Conservation (phyloP, 345 rosid genomes). For the Camelina hispida region DNA sequence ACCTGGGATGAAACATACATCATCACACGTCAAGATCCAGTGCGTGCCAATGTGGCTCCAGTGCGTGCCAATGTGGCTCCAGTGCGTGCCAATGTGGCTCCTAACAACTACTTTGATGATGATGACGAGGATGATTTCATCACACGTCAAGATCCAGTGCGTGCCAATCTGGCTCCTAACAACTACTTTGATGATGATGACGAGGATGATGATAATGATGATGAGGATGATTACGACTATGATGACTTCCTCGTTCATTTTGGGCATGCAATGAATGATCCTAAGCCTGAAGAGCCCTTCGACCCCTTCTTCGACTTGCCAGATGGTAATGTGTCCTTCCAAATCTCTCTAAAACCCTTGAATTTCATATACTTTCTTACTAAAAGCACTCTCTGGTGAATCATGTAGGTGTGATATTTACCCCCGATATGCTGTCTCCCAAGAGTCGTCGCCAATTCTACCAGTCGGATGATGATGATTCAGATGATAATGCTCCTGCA, state of each 20-base stretch:
- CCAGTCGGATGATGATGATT: conserved; percentile 24
- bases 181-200: conserved; percentile 18
- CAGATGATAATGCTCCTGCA: too few species aligned
- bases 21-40: conserved; percentile 32
- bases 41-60: neutral
- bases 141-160: conserved; percentile 21
- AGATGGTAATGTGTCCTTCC: conserved; percentile 35
- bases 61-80: neutral
- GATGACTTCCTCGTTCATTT: neutral
- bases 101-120: conserved; percentile 23
- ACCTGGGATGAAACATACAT: conserved; percentile 50
- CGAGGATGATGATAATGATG: neutral
- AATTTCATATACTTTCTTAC: conserved; percentile 7
- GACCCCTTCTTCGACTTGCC: conserved; percentile 42
- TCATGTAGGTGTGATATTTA: conserved; percentile 32
- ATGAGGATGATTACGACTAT: conserved; percentile 21
- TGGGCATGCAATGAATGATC: neutral
- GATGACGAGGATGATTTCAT: conserved; percentile 8
- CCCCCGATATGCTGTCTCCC: conserved; percentile 31
- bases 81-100: neutral
- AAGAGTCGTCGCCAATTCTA: conserved; percentile 20
- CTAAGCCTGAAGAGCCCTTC: neutral
- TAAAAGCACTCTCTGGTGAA: conserved; percentile 14
- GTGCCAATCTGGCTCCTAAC: conserved; percentile 9
- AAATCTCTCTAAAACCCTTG: conserved; percentile 7